Evolutionary conservation across 2,329 filamentous ascomycete species (phyloP).

Genomic region (Penicillium sp.): DNA sequence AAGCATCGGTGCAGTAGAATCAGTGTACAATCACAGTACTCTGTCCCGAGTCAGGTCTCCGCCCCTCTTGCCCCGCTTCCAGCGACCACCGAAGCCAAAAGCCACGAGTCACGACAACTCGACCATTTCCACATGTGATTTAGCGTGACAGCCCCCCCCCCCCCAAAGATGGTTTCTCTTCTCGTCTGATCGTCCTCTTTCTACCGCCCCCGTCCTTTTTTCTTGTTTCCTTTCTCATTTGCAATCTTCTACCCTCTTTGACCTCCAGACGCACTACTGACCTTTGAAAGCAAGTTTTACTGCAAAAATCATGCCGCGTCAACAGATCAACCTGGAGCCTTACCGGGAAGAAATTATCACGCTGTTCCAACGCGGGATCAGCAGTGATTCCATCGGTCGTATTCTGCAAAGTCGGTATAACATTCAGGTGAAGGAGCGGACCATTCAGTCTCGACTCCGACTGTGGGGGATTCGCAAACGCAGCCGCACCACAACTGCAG

Average conservation of each 20-base stretch:
- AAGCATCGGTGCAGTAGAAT: too few species aligned
- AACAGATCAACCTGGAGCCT: conserved; percentile 22
- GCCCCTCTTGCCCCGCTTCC: too few species aligned
- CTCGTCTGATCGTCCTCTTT: neutral
- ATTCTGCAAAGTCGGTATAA: conserved; percentile 18
- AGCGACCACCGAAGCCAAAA: neutral
- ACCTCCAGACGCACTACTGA: too few species aligned
- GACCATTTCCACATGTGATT: neutral
- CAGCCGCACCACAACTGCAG: conserved; percentile 20
- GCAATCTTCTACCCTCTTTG: too few species aligned
- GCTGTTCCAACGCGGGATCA: conserved; percentile 19
- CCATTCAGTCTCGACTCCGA: conserved; percentile 21
- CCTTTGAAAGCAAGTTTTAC: neutral
- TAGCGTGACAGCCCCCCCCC: neutral
- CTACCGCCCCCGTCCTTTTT: too few species aligned
- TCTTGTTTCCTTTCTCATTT: too few species aligned
- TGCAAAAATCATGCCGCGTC: conserved; percentile 15
- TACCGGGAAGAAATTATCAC: conserved; percentile 20
- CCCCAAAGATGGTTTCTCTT: too few species aligned
- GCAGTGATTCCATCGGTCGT: conserved; percentile 20
- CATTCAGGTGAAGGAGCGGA: conserved; percentile 21
- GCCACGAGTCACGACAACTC: neutral
- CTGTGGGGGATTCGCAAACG: conserved; percentile 24
- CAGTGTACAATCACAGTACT: too few species aligned
- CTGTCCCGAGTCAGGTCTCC: too few species aligned